Conservation (phyloP, 164 flowering plant species). For the Akebia trifoliata region DNA sequence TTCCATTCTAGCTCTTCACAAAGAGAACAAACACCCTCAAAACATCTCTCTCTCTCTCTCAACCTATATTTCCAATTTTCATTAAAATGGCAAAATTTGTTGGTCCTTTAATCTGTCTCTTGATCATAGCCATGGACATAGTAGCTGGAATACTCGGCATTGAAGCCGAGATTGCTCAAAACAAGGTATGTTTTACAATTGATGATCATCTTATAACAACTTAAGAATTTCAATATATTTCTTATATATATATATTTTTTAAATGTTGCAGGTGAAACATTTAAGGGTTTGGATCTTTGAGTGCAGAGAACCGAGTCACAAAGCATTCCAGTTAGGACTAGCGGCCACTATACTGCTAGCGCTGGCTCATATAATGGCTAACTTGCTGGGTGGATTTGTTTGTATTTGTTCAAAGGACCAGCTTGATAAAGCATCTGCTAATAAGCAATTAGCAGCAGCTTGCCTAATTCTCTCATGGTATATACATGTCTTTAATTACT, state of each 20-base stretch:
- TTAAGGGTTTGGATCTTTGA: conserved; percentile 69
- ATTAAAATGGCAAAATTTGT: conserved; percentile 32
- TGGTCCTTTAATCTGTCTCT: conserved; percentile 42
- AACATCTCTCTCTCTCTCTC: neutral
- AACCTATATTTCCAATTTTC: neutral
- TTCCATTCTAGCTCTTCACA: conserved; percentile 1
- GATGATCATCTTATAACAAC: neutral
- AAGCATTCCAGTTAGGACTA: conserved; percentile 68
- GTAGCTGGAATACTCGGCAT: conserved; percentile 84
- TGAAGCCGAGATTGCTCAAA: conserved; percentile 73
- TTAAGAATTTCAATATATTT: neutral
- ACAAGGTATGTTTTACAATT: conserved; percentile 47
- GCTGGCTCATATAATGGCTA: conserved; percentile 66
- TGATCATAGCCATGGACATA: conserved; percentile 57
- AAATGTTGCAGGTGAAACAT: conserved; percentile 50
- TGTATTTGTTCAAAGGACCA: conserved; percentile 67
- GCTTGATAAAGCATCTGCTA: conserved; percentile 48
- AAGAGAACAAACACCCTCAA: too few species aligned
- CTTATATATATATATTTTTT: neutral
- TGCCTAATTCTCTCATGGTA: conserved; percentile 80
- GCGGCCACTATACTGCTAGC: conserved; percentile 60
- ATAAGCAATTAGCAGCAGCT: conserved; percentile 51
- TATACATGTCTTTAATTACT: too few species aligned
- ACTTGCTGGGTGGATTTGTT: conserved; percentile 66
- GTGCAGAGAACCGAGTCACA: conserved; percentile 74